These are phyloP conservation scores for Saccharomyces hybrid DNA, from an alignment of 1,139 yeast species.

Conservation along the genomic window DNA sequence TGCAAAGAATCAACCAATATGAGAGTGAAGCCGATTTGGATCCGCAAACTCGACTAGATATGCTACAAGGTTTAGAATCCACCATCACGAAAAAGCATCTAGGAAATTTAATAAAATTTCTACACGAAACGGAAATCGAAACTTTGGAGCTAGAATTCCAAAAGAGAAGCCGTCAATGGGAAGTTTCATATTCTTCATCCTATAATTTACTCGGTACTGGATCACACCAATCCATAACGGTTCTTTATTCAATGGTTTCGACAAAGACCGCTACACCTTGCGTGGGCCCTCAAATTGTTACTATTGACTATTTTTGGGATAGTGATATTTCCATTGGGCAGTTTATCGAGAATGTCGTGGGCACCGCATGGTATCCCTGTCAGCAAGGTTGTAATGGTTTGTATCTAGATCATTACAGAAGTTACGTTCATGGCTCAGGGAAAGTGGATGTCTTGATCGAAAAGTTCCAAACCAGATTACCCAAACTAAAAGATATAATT, in stretches of 20 bases:
- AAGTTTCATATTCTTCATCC: conserved; percentile 42
- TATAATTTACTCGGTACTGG: conserved; percentile 54
- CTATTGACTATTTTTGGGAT: conserved; percentile 83
- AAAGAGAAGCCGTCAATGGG: conserved; percentile 52
- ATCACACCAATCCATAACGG: conserved; percentile 70
- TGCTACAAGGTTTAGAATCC: conserved; percentile 21
- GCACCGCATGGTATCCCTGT: conserved; percentile 61
- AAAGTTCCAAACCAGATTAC: conserved; percentile 45
- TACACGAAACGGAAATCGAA: conserved; percentile 34
- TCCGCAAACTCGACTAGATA: conserved; percentile 9
- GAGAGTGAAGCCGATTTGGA: conserved; percentile 20
- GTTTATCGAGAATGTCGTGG: conserved; percentile 71
- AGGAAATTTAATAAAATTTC: conserved; percentile 27
- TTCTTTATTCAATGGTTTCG: conserved; percentile 76
- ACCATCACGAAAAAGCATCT: conserved; percentile 28
- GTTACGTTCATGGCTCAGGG: conserved; percentile 84
- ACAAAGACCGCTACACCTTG: conserved; percentile 86
- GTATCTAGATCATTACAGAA: conserved; percentile 67
- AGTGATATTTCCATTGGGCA: conserved; percentile 86
- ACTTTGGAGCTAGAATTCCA: conserved; percentile 35
- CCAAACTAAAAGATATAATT: conserved; percentile 60
- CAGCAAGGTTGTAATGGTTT: conserved; percentile 74
- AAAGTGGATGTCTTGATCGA: conserved; percentile 74
- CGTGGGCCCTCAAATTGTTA: conserved; percentile 75
- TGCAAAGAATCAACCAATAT: conserved; percentile 27